phyloP scores from a whole-genome alignment of 805 yeast species.

The Monosporozyma aerobia region DNA sequence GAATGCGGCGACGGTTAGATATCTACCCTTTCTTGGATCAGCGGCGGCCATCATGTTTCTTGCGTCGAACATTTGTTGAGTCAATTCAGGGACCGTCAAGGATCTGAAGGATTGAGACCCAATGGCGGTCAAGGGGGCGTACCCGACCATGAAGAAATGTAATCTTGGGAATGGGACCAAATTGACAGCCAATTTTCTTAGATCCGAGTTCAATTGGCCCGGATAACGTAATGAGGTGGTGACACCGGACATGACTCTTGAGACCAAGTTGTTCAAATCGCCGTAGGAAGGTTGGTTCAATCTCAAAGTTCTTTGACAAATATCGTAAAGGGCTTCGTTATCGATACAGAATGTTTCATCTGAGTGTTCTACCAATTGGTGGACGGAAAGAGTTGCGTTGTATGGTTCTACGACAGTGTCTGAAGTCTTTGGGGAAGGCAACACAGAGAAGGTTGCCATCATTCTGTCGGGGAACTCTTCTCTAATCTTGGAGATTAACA shows the following conservation, averaged over 20 bases:
- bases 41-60: conserved; percentile 95
- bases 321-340: conserved; percentile 86
- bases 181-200: conserved; percentile 88
- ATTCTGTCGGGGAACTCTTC: conserved; percentile 93
- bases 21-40: conserved; percentile 84
- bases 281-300: conserved; percentile 68
- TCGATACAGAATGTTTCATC: conserved; percentile 94
- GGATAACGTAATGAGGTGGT: conserved; percentile 92
- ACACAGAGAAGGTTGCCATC: conserved; percentile 92
- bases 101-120: conserved; percentile 78
- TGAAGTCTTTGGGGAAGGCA: conserved; percentile 83
- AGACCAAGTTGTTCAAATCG: conserved; percentile 74
- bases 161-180: conserved; percentile 92
- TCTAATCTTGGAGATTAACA: conserved; percentile 73
- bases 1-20: conserved; percentile 87
- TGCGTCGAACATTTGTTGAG: conserved; percentile 89
- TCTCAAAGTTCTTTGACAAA: conserved; percentile 79
- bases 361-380: conserved; percentile 82
- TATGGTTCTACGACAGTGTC: conserved; percentile 95
- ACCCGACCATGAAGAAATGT: conserved; percentile 92
- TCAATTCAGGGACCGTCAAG: conserved; percentile 79
- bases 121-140: conserved; percentile 80
- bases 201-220: conserved; percentile 87
- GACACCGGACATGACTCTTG: conserved; percentile 91
- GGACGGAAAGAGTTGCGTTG: conserved; percentile 83